A percentile compares a stretch with the other conserved stretches of the same genome.
Conservation (phyloP, 1,284 basidiomycete species). For the Pseudozyma sp. region DNA sequence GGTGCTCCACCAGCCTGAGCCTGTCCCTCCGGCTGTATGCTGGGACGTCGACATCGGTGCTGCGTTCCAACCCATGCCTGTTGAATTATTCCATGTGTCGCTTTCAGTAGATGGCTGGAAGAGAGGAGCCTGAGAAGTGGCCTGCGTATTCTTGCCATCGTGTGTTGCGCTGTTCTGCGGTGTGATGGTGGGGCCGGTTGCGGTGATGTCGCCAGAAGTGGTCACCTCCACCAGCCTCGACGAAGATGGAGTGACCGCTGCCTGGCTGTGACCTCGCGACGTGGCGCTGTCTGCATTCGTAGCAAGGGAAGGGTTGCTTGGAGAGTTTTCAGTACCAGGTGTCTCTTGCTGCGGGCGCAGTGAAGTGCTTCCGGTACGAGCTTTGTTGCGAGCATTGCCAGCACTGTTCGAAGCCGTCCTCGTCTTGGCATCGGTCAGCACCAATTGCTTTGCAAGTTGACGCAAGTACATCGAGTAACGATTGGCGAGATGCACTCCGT, state of each 20-base stretch:
- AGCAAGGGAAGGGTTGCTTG: slow-evolving; percentile 1
- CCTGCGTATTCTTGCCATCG: too few relatives aligned
- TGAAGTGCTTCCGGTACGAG: slow-evolving; percentile 15
- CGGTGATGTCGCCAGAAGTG: neutral
- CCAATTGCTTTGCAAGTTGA: slow-evolving; percentile 48
- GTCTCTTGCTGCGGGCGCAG: slow-evolving; percentile 7
- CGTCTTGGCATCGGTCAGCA: slow-evolving; percentile 47
- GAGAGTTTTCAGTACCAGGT: neutral
- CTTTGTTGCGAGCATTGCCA: slow-evolving; percentile 14
- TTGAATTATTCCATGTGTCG: slow-evolving; percentile 5
- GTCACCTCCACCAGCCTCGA: neutral
- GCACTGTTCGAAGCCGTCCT: slow-evolving; percentile 13
- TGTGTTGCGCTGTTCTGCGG: neutral
- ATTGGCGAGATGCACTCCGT: slow-evolving; percentile 49
- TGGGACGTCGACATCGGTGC: slow-evolving; percentile 16
- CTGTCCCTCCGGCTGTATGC: slow-evolving; percentile 15
- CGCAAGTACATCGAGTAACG: slow-evolving; percentile 50
- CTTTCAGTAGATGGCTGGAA: neutral
- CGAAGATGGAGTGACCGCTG: too few relatives aligned
- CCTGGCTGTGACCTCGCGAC: neutral
- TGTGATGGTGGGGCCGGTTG: neutral
- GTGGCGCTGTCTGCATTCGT: slow-evolving; percentile 1
- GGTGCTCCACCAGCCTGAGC: slow-evolving; percentile 50
- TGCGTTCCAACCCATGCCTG: slow-evolving; percentile 9
- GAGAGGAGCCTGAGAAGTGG: too few relatives aligned